Evolutionary conservation across 306 rosid genomes (phyloP), one percentile per base, ranked within the genome.

Genomic region (Fragaria nilgerrensis): DNA sequence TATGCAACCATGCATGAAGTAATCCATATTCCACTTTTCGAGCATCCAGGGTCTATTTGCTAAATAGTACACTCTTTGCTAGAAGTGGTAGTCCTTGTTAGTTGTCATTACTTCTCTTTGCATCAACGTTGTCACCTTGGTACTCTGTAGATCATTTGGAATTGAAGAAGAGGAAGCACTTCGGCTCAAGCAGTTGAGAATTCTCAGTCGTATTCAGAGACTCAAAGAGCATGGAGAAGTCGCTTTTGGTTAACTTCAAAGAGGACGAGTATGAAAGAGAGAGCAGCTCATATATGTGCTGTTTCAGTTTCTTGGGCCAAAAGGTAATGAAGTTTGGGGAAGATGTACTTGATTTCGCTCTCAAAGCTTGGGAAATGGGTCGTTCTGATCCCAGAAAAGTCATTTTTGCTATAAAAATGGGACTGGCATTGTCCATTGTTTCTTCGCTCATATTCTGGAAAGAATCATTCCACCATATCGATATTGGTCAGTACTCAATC

Each of bases 361-460:
- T 22, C 6, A 68, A 69, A 48, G 84, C 84, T 29, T 71, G 74
- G 74, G 72, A 89, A 62, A 89, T 91, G 96, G 96, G 96, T 41
- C 82, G 84, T 17, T 77, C 82, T 15, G 96, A 91, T 74, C 93
- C 81, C 20, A 81, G 91, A 15, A 91, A 89, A 73, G 62, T 86
- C 25, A 5, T 91, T 7, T 89, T 87, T 20, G 86, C 90, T 25
- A 50, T 64, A 22, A 91, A 91, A 76, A 84, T 88, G 80, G 96
- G 93, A 4, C 66, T 87, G 5, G 79, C 92, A 8, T 71, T 91
- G 72, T 84, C 96, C 44, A 37, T 86, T 9, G 90, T 84, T 11
- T 89, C 93, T 1, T 85, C 89, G 27, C 77, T 83, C 65, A 82
- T 89, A 15, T 87, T 84, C 81, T 71, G 87, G 47, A 82, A 87